Evolutionary conservation across 345 rosid genomes (phyloP).

Genomic region (Geranium rotundifolium): DNA sequence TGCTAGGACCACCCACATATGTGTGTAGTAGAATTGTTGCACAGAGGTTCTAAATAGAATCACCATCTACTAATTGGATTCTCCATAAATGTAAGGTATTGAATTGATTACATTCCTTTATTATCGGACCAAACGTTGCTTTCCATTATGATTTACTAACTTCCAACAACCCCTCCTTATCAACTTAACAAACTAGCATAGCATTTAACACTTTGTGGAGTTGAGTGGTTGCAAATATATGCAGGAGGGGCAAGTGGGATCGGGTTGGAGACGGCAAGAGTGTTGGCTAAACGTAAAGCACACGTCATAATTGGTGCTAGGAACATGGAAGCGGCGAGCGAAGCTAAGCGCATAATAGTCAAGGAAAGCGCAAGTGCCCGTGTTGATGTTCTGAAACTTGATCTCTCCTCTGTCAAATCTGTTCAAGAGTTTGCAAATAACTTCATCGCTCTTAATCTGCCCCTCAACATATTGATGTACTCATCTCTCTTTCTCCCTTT

Average conservation of each 20-base stretch:
- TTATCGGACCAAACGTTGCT: too few species aligned
- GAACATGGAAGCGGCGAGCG: slow-evolving; percentile 60
- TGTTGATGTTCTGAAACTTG: slow-evolving; percentile 43
- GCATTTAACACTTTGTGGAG: too few species aligned
- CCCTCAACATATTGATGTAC: slow-evolving; percentile 75
- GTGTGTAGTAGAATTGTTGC: too few species aligned
- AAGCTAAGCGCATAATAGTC: slow-evolving; percentile 43
- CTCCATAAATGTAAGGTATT: too few species aligned
- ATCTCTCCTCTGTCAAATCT: slow-evolving; percentile 53
- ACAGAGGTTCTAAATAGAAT: too few species aligned
- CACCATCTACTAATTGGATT: too few species aligned
- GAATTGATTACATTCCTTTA: too few species aligned
- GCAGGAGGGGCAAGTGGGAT: slow-evolving; percentile 92
- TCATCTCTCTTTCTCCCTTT: slow-evolving; percentile 5
- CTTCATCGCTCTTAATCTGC: slow-evolving; percentile 46
- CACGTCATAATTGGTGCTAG: slow-evolving; percentile 74
- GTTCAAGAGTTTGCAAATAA: slow-evolving; percentile 33
- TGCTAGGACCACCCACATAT: too few species aligned
- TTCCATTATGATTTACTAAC: too few species aligned
- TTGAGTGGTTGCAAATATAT: background rate
- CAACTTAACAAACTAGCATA: too few species aligned
- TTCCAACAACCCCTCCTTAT: too few species aligned
- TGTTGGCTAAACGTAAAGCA: slow-evolving; percentile 51
- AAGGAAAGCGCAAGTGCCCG: slow-evolving; percentile 26
- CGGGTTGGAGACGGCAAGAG: slow-evolving; percentile 84